These are phyloP conservation scores for Paraphaeosphaeria minitans DNA, from an alignment of 2,329 filamentous ascomycete genomes.

Conservation along the genomic window DNA sequence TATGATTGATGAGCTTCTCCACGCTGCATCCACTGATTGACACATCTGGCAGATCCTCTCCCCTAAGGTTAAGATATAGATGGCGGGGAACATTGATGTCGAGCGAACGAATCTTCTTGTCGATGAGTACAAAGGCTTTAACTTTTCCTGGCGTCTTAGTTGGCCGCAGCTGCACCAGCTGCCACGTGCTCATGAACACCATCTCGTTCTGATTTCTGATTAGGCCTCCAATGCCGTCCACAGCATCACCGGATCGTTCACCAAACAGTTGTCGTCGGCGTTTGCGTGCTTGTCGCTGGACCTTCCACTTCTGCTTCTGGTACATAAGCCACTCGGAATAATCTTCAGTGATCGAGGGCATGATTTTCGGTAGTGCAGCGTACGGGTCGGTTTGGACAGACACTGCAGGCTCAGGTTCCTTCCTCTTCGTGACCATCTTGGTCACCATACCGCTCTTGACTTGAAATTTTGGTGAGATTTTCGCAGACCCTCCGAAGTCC, in stretches of 20 bases:
- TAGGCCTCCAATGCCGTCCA: constrained; percentile 68
- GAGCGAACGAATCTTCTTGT: constrained; percentile 85
- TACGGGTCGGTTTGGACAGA: constrained; percentile 75
- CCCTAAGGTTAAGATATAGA: constrained; percentile 90
- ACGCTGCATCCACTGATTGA: constrained; percentile 84
- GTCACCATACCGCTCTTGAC: constrained; percentile 50
- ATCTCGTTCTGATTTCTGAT: constrained; percentile 93
- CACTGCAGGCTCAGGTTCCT: constrained; percentile 51
- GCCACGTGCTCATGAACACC: constrained; percentile 92
- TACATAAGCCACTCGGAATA: constrained; percentile 89
- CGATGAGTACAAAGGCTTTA: constrained; percentile 87
- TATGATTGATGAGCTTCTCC: constrained; percentile 91
- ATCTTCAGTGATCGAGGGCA: constrained; percentile 84
- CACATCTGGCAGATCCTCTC: constrained; percentile 84
- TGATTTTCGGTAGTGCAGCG: constrained; percentile 77
- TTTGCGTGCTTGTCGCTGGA: constrained; percentile 87
- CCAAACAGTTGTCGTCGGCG: constrained; percentile 91
- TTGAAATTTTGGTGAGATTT: constrained; percentile 48
- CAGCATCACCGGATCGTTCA: constrained; percentile 69
- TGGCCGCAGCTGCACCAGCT: constrained; percentile 83
- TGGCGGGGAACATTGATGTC: constrained; percentile 89
- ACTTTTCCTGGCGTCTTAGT: constrained; percentile 88
- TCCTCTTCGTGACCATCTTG: constrained; percentile 56
- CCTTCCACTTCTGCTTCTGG: constrained; percentile 98
- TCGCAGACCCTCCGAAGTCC: constrained; percentile 73